These are phyloP conservation scores for Aspergillus neotritici DNA, from an alignment of 2,329 filamentous ascomycete genomes.

Conservation along the genomic window DNA sequence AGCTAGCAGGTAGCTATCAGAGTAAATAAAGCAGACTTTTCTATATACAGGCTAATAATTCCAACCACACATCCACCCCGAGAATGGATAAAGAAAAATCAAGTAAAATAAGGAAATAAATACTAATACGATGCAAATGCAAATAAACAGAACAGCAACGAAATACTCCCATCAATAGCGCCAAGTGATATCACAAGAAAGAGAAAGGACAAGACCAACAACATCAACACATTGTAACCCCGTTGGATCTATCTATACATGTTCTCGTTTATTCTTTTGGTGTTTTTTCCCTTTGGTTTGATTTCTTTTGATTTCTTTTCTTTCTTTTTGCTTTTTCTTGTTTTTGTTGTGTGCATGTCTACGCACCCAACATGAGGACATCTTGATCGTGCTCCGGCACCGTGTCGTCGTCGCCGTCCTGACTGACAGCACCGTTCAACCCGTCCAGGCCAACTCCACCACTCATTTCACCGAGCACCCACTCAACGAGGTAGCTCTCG, in stretches of 20 bases:
- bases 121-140: constrained; percentile 9
- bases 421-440: constrained; percentile 20
- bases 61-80: constrained; percentile 1
- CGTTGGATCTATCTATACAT: constrained; percentile 17
- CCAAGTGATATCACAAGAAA: constrained; percentile 9
- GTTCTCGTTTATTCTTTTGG: constrained; percentile 9
- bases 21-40: too few species aligned
- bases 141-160: not conserved
- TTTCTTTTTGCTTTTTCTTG: too few species aligned
- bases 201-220: too few species aligned
- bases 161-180: constrained; percentile 16
- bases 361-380: constrained; percentile 36
- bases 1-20: too few species aligned
- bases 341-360: constrained; percentile 4
- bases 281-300: too few species aligned
- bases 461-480: constrained; percentile 91
- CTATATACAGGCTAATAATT: too few species aligned
- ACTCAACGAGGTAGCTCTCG: constrained; percentile 91
- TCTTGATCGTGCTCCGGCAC: constrained; percentile 32
- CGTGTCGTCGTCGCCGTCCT: constrained; percentile 16
- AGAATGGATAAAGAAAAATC: constrained; percentile 1
- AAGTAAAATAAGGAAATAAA: constrained; percentile 4
- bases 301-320: too few species aligned
- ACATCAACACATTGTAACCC: constrained; percentile 1
- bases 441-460: constrained; percentile 48